Evolutionary conservation across 2,329 filamentous ascomycete genomes (phyloP).

Genomic region (Pseudogymnoascus sp.): DNA sequence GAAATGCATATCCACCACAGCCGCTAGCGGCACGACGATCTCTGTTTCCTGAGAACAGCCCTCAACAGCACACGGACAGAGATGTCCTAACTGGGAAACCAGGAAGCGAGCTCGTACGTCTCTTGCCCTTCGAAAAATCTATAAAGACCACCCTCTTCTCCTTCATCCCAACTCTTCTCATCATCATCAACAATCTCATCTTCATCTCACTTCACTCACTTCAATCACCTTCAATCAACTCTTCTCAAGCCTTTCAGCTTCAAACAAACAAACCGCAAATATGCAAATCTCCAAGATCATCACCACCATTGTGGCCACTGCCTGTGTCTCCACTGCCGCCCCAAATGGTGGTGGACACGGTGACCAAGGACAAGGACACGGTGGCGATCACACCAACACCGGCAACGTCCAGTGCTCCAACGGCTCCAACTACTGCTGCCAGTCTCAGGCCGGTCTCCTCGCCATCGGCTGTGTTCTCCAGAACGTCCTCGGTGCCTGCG

Average conservation of each 20-base stretch:
- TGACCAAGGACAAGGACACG: not conserved
- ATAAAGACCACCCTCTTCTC: not conserved
- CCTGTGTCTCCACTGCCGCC: not conserved
- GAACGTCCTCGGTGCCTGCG: not conserved
- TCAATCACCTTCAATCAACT: slow-evolving; percentile 1
- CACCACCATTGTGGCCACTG: not conserved
- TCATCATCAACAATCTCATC: not conserved
- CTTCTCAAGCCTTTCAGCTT: not conserved
- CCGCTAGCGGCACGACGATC: not conserved
- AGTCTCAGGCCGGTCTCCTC: not conserved
- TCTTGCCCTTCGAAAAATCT: not conserved
- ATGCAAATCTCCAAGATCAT: slow-evolving; percentile 7
- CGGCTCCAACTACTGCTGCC: not conserved
- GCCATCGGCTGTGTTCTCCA: not conserved
- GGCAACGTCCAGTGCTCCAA: not conserved
- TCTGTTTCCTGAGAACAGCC: not conserved
- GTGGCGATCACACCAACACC: not conserved
- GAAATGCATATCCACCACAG: not conserved
- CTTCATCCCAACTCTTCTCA: not conserved
- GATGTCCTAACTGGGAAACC: not conserved
- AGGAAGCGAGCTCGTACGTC: not conserved
- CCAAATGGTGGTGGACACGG: not conserved
- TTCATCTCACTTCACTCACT: slow-evolving; percentile 1
- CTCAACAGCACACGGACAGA: not conserved
- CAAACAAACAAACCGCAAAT: not conserved